phyloP scores from a whole-genome alignment of 805 yeast species.

The Teunomyces atbi region DNA sequence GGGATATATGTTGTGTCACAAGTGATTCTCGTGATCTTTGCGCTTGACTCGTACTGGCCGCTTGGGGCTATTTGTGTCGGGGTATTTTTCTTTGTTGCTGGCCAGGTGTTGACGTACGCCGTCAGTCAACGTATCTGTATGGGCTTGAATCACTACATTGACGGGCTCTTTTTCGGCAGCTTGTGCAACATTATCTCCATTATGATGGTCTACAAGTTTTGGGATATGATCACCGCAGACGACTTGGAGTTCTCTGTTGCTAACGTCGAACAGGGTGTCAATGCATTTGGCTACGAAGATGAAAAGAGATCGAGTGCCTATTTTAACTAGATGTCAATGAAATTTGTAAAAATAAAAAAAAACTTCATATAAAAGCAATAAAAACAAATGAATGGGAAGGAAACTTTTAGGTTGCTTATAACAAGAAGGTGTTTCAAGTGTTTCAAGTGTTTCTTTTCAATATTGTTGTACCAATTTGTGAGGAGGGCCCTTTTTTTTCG shows the following conservation, averaged over 20 bases:
- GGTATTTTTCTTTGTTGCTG: constrained; percentile 68
- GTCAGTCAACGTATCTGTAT: constrained; percentile 66
- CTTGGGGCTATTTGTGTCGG: constrained; percentile 78
- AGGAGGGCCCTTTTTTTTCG: too few species aligned
- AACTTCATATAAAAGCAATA: too few species aligned
- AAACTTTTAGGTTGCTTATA: too few species aligned
- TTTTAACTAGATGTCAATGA: not conserved
- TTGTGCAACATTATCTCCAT: constrained; percentile 74
- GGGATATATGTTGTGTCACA: constrained; percentile 66
- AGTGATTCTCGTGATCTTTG: constrained; percentile 59
- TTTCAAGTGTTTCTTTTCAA: too few species aligned
- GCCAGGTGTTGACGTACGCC: constrained; percentile 76
- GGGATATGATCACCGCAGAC: constrained; percentile 95
- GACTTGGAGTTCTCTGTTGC: constrained; percentile 88
- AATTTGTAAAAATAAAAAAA: too few species aligned
- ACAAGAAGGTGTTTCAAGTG: too few species aligned
- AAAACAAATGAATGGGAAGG: too few species aligned
- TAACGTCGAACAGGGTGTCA: constrained; percentile 38
- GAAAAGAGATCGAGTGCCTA: constrained; percentile 27
- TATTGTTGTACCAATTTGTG: too few species aligned
- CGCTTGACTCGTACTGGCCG: constrained; percentile 83
- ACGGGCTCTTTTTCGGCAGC: constrained; percentile 84
- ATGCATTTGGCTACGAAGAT: constrained; percentile 27
- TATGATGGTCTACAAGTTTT: constrained; percentile 94
- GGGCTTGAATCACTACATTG: constrained; percentile 79